Evolutionary conservation across 768 basidiomycete species (phyloP), one percentile per base, ranked within the genome.

Genomic region (Cystobasidium ongulense): DNA sequence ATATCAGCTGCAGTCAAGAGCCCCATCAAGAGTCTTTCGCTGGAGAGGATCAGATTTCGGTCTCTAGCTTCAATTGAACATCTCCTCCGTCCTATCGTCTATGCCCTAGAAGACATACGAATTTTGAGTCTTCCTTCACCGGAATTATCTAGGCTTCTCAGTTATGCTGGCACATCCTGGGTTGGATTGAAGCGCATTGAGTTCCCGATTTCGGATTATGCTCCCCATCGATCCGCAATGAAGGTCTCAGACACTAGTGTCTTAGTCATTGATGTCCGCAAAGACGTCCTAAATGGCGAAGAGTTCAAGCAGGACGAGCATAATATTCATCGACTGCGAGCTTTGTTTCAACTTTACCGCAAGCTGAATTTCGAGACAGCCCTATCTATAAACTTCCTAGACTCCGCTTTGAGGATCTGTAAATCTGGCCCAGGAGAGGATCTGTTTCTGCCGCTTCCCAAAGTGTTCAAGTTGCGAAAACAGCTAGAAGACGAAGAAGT

Each of bases 1-100:
- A 31, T 64, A 7, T 36, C 25, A 64, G 63, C 63, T 36, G 36
- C 63, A 27, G 63, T 64, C 8, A 38, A 13, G 38, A 64, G 63
- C 23, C 63, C 46, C 7, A 50, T 50, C 21, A 50, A 11, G 10
- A 50, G n/a, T 17, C 15, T 50, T 50, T 50, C 46, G 21, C n/a
- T 50, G 15, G 46, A 50, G n/a, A 11, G 46, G n/a, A 11, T 50
- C 46, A 50, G 46, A 50, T 41, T 64, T 27, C 27, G 39, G 17
- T 41, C 63, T 5, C 10, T 13, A 10, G 23, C 17, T 11, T 15
- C 63, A 1, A 15, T 36, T 29, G 63, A 64, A n/a, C 63, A 64
- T 38, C 35, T 64, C 4, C n/a, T 13, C 38, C 36, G 63, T 18
- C 63, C 31, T 41, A 25, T 64, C 17, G 11, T 64, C 7, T 41